phyloP scores from a whole-genome alignment of 306 rosid species.

The Quercus suber region DNA sequence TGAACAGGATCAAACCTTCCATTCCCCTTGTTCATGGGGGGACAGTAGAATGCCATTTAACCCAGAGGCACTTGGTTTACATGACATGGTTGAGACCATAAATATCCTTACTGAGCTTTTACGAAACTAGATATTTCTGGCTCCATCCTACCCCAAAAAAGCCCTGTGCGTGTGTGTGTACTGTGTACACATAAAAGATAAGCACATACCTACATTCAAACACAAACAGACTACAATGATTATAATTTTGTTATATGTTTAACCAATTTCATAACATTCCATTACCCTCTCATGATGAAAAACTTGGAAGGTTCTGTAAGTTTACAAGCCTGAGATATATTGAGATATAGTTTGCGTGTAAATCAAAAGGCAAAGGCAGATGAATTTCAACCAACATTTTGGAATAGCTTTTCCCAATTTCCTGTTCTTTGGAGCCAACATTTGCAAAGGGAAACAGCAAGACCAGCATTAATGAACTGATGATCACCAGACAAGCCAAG shows the following conservation, averaged over 20 bases:
- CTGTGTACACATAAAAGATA: background rate
- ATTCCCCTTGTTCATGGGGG: background rate
- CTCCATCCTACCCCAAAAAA: background rate
- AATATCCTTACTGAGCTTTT: background rate
- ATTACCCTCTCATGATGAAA: background rate
- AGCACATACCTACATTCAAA: slow-evolving; percentile 12
- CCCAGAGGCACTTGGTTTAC: background rate
- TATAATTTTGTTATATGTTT: background rate
- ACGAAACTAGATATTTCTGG: background rate
- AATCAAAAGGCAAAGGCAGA: slow-evolving; percentile 10
- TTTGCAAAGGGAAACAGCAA: slow-evolving; percentile 69
- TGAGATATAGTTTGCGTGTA: slow-evolving; percentile 1
- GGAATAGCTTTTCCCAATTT: slow-evolving; percentile 49
- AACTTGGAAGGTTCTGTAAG: background rate
- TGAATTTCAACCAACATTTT: slow-evolving; percentile 42
- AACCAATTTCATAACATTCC: background rate
- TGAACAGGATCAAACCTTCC: background rate
- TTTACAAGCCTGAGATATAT: slow-evolving; percentile 3
- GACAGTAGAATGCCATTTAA: background rate
- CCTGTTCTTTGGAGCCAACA: slow-evolving; percentile 87
- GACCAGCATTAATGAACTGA: slow-evolving; percentile 70
- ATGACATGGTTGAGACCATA: background rate
- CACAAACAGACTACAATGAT: background rate
- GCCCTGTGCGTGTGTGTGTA: background rate
- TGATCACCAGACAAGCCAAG: slow-evolving; percentile 73